Percentiles rank a stretch among this genome's conserved stretches.
These are phyloP conservation scores for Candida montana DNA, from an alignment of 805 yeast genomes.

Conservation along the genomic window DNA sequence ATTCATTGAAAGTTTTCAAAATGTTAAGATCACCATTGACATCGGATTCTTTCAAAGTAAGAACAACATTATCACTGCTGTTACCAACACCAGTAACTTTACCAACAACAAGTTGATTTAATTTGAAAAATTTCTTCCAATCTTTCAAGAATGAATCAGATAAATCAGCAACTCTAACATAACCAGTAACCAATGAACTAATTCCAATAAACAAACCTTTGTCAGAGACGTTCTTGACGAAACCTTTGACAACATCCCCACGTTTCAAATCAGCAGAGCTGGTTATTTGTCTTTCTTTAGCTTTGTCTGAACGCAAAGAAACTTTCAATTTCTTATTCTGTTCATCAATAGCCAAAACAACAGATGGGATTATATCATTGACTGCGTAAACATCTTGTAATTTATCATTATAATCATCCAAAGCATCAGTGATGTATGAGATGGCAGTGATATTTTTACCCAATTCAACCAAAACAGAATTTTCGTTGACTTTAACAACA, in stretches of 20 bases:
- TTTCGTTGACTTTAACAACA: slow-evolving; percentile 51
- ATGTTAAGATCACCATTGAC: slow-evolving; percentile 62
- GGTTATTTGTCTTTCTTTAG: slow-evolving; percentile 45
- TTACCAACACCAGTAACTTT: slow-evolving; percentile 59
- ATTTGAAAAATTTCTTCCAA: slow-evolving; percentile 75
- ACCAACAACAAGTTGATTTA: slow-evolving; percentile 70
- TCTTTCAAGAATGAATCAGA: slow-evolving; percentile 80
- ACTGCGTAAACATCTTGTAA: slow-evolving; percentile 43
- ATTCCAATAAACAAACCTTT: slow-evolving; percentile 75
- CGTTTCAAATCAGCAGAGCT: slow-evolving; percentile 49
- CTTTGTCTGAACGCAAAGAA: slow-evolving; percentile 51
- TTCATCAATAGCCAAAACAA: slow-evolving; percentile 35
- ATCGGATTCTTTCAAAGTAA: slow-evolving; percentile 78
- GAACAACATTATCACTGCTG: slow-evolving; percentile 53
- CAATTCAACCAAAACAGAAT: slow-evolving; percentile 61
- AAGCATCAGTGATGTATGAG: slow-evolving; percentile 71
- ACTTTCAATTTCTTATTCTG: slow-evolving; percentile 51
- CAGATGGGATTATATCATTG: slow-evolving; percentile 54
- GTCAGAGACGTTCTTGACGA: slow-evolving; percentile 66
- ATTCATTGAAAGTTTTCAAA: slow-evolving; percentile 59
- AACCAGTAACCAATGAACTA: slow-evolving; percentile 66
- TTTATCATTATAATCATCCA: slow-evolving; percentile 56
- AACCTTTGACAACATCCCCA: slow-evolving; percentile 80
- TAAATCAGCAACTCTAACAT: slow-evolving; percentile 74
- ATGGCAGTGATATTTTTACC: slow-evolving; percentile 59